A percentile compares a stretch with the other conserved stretches of the same genome.
Evolutionary conservation across 106 monocot genomes (phyloP).

Genomic region (Dendrobium huoshanense): DNA sequence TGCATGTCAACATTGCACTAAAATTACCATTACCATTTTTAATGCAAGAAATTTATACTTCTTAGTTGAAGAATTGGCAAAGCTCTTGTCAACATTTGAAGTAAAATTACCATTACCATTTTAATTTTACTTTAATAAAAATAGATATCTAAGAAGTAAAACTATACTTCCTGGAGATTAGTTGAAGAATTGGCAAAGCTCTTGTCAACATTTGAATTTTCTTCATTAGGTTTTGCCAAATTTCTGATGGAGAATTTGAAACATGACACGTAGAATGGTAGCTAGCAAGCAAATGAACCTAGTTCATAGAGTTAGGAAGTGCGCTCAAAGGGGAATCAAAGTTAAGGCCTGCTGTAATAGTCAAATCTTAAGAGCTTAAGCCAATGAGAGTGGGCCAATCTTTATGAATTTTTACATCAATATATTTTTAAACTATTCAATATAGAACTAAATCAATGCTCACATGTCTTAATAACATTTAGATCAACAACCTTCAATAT

Average conservation of each 20-base stretch:
- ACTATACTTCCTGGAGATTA: background rate
- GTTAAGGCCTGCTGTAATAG: too few relatives aligned
- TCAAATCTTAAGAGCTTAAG: too few relatives aligned
- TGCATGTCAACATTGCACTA: background rate
- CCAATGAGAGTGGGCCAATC: too few relatives aligned
- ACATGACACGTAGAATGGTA: background rate
- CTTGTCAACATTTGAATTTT: background rate
- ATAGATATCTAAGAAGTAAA: background rate
- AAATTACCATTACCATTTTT: background rate
- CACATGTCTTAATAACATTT: too few relatives aligned
- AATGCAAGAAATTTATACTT: too few relatives aligned
- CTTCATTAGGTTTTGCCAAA: background rate
- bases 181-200: background rate
- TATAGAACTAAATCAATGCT: too few relatives aligned
- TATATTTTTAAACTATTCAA: too few relatives aligned
- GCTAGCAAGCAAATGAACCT: background rate
- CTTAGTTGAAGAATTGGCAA: too few relatives aligned
- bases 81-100: background rate
- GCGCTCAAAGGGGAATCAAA: too few relatives aligned
- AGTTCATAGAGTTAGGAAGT: too few relatives aligned
- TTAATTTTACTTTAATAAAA: background rate
- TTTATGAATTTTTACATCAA: too few relatives aligned
- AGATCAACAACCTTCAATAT: too few relatives aligned
- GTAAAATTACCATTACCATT: background rate
- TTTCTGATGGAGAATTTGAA: background rate